phyloP scores from a whole-genome alignment of 768 basidiomycete genomes.

The Russula dissimulans region DNA sequence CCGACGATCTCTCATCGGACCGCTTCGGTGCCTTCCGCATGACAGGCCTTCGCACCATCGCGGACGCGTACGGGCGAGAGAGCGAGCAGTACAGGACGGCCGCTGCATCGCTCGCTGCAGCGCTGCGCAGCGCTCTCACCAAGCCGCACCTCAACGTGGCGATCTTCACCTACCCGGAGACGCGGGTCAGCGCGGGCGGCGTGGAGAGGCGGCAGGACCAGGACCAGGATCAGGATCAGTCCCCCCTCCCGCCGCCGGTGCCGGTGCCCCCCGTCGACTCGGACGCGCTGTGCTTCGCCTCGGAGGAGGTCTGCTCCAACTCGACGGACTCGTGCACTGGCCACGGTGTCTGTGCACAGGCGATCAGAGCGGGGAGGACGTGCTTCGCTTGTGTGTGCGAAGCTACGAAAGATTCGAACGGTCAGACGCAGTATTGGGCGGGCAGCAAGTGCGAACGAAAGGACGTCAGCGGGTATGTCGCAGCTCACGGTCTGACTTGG shows the following conservation, averaged over 20 bases:
- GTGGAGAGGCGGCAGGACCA: conserved; percentile 30
- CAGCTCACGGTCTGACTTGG: neutral
- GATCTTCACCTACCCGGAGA: conserved; percentile 38
- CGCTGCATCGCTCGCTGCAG: conserved; percentile 35
- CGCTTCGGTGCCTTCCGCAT: conserved; percentile 59
- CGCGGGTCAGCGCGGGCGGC: conserved; percentile 12
- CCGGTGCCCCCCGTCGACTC: conserved; percentile 44
- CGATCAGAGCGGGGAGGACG: conserved; percentile 46
- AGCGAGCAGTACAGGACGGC: conserved; percentile 50
- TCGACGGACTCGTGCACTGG: conserved; percentile 61
- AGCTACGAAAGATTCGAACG: conserved; percentile 40
- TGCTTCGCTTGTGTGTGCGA: conserved; percentile 42
- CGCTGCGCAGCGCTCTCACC: conserved; percentile 38
- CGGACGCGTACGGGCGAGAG: conserved; percentile 35
- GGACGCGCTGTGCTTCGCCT: conserved; percentile 53
- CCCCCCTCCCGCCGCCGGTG: conserved; percentile 40
- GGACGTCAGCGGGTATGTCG: conserved; percentile 73
- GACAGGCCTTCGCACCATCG: conserved; percentile 40
- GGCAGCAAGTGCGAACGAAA: conserved; percentile 68
- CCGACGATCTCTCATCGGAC: conserved; percentile 32
- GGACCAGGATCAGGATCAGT: conserved; percentile 15
- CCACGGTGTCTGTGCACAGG: conserved; percentile 54
- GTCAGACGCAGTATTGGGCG: conserved; percentile 62
- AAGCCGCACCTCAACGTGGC: conserved; percentile 39
- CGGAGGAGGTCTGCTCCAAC: conserved; percentile 46